Percentiles rank a stretch among this genome's conserved stretches.
Conservation (phyloP, 371 early-diverging fungal species). For the Mucor circinelloides region DNA sequence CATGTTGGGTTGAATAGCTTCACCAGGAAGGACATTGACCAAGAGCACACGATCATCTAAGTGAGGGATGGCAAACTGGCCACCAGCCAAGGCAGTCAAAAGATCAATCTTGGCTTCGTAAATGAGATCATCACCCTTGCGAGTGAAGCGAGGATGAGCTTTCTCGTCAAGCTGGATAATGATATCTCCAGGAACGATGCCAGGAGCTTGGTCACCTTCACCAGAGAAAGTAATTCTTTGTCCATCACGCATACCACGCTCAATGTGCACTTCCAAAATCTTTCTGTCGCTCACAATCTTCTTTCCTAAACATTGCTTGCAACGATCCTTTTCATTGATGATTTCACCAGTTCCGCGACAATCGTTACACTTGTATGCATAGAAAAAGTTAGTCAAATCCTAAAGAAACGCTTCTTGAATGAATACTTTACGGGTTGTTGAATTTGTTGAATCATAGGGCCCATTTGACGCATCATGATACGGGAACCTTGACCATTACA, state of each 20-base stretch:
- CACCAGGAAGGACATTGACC: slow-evolving; percentile 88
- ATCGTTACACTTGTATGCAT: slow-evolving; percentile 63
- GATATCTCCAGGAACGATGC: slow-evolving; percentile 79
- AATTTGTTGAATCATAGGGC: slow-evolving; percentile 97
- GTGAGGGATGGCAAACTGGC: slow-evolving; percentile 84
- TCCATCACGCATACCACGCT: slow-evolving; percentile 95
- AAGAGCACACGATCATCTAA: slow-evolving; percentile 88
- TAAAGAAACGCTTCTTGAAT: neutral
- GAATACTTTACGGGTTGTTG: slow-evolving; percentile 65
- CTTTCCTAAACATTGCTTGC: slow-evolving; percentile 87
- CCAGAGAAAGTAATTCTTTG: slow-evolving; percentile 89
- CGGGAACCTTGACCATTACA: slow-evolving; percentile 89
- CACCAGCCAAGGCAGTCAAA: slow-evolving; percentile 94
- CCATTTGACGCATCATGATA: slow-evolving; percentile 90
- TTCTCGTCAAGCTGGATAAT: slow-evolving; percentile 90
- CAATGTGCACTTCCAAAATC: slow-evolving; percentile 85
- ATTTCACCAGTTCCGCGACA: slow-evolving; percentile 91
- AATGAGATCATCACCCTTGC: slow-evolving; percentile 86
- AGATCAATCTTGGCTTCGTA: slow-evolving; percentile 87
- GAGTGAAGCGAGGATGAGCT: slow-evolving; percentile 82
- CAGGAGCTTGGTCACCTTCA: slow-evolving; percentile 90
- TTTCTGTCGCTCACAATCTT: slow-evolving; percentile 81
- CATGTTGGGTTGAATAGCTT: slow-evolving; percentile 82
- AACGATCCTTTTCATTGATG: slow-evolving; percentile 86
- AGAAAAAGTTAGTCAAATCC: neutral